Evolutionary conservation across 1,284 basidiomycete genomes (phyloP).

Genomic region (Naganishia liquefaciens): DNA sequence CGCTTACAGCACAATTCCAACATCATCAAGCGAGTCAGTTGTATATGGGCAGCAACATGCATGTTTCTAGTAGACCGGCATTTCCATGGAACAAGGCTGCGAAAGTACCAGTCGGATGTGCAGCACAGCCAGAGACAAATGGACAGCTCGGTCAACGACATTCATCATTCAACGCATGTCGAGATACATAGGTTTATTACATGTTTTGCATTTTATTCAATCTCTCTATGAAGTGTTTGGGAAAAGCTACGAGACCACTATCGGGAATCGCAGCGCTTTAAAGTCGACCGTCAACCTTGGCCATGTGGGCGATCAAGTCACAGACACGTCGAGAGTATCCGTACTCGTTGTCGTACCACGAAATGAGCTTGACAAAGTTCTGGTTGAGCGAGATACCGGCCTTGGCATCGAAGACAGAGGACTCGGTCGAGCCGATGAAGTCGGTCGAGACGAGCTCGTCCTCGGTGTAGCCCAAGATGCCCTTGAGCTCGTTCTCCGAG

Average conservation of each 20-base stretch:
- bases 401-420: slow-evolving; percentile 86
- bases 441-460: slow-evolving; percentile 93
- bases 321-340: slow-evolving; percentile 91
- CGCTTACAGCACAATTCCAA: too few relatives aligned
- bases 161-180: slow-evolving; percentile 17
- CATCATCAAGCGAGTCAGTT: slow-evolving; percentile 13
- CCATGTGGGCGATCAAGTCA: slow-evolving; percentile 82
- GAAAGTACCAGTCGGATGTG: too few relatives aligned
- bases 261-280: slow-evolving; percentile 26
- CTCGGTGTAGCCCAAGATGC: slow-evolving; percentile 93
- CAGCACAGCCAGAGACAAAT: too few relatives aligned
- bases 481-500: slow-evolving; percentile 69
- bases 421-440: slow-evolving; percentile 77
- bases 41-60: background rate
- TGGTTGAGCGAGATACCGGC: slow-evolving; percentile 92
- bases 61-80: too few relatives aligned
- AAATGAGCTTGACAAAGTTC: slow-evolving; percentile 93
- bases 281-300: slow-evolving; percentile 65
- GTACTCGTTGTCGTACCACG: slow-evolving; percentile 79
- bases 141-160: slow-evolving; percentile 1
- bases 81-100: too few relatives aligned
- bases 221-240: slow-evolving; percentile 14
- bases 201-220: slow-evolving; percentile 1
- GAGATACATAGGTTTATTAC: slow-evolving; percentile 15
- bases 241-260: background rate